Evolutionary conservation across 768 basidiomycete species (phyloP).

Genomic region (Leucosporidium scottii): DNA sequence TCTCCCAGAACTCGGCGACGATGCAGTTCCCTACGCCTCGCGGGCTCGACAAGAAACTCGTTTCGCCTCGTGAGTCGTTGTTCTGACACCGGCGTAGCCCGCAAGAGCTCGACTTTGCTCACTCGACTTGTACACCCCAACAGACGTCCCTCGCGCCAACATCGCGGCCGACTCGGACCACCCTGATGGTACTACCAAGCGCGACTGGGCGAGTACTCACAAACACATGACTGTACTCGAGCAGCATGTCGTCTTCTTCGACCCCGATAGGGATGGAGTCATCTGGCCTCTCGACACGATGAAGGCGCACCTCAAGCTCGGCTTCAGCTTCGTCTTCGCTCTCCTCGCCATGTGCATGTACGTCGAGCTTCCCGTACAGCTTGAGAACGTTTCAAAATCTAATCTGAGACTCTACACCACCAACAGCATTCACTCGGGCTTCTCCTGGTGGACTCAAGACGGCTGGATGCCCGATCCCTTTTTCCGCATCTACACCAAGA

Average conservation of each 20-base stretch:
- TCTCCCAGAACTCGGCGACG: too few relatives aligned
- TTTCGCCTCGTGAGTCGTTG: too few relatives aligned
- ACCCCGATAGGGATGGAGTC: constrained; percentile 43
- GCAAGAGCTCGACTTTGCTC: too few relatives aligned
- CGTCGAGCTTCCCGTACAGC: neutral
- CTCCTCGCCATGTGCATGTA: constrained; percentile 41
- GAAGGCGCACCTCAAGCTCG: constrained; percentile 45
- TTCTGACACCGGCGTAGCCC: too few relatives aligned
- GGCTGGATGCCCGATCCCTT: constrained; percentile 47
- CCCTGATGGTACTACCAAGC: constrained; percentile 16
- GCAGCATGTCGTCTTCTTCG: constrained; percentile 20
- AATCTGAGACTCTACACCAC: neutral
- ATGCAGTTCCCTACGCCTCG: too few relatives aligned
- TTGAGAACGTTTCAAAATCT: too few relatives aligned
- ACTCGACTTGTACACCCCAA: neutral
- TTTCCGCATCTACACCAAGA: constrained; percentile 44
- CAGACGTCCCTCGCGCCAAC: constrained; percentile 24
- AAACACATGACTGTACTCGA: constrained; percentile 14
- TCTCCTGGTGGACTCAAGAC: constrained; percentile 43
- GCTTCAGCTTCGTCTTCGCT: constrained; percentile 46
- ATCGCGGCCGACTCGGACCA: constrained; percentile 20
- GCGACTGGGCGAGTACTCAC: constrained; percentile 24
- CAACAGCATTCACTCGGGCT: constrained; percentile 39
- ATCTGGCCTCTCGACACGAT: constrained; percentile 50
- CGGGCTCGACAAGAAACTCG: too few relatives aligned